Evolutionary conservation across 805 yeast genomes (phyloP).

Genomic region (Candida montana): DNA sequence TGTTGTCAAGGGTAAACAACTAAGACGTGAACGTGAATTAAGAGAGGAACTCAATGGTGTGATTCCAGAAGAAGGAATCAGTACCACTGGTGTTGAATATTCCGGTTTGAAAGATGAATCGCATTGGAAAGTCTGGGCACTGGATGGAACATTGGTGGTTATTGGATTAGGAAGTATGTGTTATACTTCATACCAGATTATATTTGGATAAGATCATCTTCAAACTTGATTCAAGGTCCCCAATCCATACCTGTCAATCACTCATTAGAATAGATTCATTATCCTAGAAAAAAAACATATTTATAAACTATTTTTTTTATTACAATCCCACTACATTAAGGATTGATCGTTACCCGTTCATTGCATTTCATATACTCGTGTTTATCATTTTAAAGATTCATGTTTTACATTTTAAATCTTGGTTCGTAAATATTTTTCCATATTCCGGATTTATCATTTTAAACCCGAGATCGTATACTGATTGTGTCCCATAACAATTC

Average conservation of each 20-base stretch:
- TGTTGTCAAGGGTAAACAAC: constrained; percentile 4
- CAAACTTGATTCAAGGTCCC: no score
- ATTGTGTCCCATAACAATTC: background rate
- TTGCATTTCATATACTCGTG: no score
- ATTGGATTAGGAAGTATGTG: constrained; percentile 59
- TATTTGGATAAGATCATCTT: constrained; percentile 23
- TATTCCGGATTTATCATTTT: no score
- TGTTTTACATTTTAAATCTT: no score
- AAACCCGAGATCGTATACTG: background rate
- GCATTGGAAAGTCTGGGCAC: constrained; percentile 28
- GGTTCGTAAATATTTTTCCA: no score
- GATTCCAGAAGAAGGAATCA: background rate
- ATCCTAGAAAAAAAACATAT: no score
- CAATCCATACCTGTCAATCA: background rate
- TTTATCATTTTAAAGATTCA: background rate
- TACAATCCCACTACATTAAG: no score
- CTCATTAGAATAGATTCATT: no score
- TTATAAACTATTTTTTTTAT: no score
- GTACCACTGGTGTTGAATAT: background rate
- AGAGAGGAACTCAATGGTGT: background rate
- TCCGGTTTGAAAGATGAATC: constrained; percentile 18
- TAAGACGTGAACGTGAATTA: background rate
- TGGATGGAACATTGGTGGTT: constrained; percentile 45
- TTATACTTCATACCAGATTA: constrained; percentile 61
- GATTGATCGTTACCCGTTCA: no score